Conservation (phyloP, 306 rosid genomes). For the Begonia loranthoides region DNA sequence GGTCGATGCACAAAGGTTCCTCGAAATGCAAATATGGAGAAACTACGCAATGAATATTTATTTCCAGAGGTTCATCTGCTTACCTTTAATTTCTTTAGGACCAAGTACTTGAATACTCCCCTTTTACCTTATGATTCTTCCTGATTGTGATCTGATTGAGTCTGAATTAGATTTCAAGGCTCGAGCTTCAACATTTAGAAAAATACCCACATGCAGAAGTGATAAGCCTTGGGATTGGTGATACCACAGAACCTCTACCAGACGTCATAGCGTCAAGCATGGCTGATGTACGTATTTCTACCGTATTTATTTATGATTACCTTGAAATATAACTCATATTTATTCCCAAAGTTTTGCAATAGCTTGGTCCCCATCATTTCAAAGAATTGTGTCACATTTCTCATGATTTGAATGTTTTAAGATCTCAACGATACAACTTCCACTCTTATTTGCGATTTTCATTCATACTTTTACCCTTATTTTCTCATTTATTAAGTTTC, state of each 20-base stretch:
- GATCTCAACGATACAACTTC: too few species aligned
- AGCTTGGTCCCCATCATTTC: too few species aligned
- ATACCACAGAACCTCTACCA: constrained; percentile 64
- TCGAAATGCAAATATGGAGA: constrained; percentile 55
- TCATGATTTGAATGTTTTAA: too few species aligned
- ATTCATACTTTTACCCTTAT: too few species aligned
- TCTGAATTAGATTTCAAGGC: constrained; percentile 42
- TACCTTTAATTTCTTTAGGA: neutral
- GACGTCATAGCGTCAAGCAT: constrained; percentile 40
- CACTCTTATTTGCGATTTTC: too few species aligned
- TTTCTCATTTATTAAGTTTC: too few species aligned
- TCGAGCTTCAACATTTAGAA: constrained; percentile 30
- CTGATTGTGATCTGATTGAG: constrained; percentile 1
- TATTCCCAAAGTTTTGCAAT: too few species aligned
- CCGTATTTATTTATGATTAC: neutral
- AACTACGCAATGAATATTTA: constrained; percentile 45
- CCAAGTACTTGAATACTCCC: too few species aligned
- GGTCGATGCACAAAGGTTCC: constrained; percentile 45
- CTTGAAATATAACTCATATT: neutral
- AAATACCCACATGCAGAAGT: constrained; percentile 49
- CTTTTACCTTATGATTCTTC: neutral
- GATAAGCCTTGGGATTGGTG: constrained; percentile 63
- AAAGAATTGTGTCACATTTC: too few species aligned
- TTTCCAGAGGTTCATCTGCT: constrained; percentile 48
- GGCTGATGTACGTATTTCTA: constrained; percentile 29